phyloP scores from a whole-genome alignment of 2,329 filamentous ascomycete genomes.

The Botrytis fragariae region DNA sequence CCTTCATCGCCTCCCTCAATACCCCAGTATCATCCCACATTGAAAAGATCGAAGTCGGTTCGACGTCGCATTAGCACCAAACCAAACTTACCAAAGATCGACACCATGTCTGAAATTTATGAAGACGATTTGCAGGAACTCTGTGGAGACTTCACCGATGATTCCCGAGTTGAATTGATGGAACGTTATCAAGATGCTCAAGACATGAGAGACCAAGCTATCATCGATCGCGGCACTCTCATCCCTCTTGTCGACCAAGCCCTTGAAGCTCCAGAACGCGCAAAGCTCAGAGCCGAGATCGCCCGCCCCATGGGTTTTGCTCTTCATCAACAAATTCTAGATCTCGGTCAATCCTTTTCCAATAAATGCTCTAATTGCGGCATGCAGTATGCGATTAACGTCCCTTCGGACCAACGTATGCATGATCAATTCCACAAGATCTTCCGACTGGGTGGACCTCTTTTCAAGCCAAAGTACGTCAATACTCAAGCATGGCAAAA shows the following conservation, averaged over 20 bases:
- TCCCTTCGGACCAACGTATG: slow-evolving; percentile 15
- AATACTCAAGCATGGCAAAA: slow-evolving; percentile 12
- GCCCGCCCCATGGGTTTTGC: background rate
- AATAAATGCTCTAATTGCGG: slow-evolving; percentile 24
- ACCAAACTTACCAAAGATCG: slow-evolving; percentile 16
- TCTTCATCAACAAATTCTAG: slow-evolving; percentile 22
- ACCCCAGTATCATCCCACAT: slow-evolving; percentile 18
- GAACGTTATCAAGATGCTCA: slow-evolving; percentile 7
- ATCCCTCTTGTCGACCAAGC: background rate
- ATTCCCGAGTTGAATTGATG: background rate
- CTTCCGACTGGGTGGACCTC: background rate
- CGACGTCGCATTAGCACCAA: slow-evolving; percentile 29
- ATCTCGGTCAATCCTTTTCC: slow-evolving; percentile 23
- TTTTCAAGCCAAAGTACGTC: background rate
- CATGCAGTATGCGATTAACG: slow-evolving; percentile 25
- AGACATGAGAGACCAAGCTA: slow-evolving; percentile 10
- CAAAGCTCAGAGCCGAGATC: slow-evolving; percentile 9
- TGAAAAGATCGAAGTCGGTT: slow-evolving; percentile 16
- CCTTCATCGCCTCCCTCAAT: slow-evolving; percentile 3
- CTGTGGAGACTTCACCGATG: background rate
- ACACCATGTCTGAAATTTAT: slow-evolving; percentile 12
- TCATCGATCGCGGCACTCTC: slow-evolving; percentile 5
- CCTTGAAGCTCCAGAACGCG: background rate
- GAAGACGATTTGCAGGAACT: slow-evolving; percentile 6
- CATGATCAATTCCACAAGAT: slow-evolving; percentile 23